These are phyloP conservation scores for Thuidium tamariscinum DNA, from an alignment of 225 moss, liverwort and hornwort species.

Conservation along the genomic window DNA sequence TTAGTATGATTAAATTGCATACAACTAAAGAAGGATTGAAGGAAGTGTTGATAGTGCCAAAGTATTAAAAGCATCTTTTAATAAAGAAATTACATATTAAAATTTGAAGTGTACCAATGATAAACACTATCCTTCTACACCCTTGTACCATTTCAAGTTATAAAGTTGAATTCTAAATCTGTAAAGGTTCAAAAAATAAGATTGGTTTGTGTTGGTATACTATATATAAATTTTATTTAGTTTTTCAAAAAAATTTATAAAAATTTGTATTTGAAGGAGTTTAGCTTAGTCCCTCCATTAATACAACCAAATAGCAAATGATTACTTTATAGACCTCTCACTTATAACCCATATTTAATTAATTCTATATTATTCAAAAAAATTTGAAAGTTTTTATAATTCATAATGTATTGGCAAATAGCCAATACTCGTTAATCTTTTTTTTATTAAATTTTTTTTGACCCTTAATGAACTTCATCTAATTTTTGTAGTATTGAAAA, in stretches of 20 bases:
- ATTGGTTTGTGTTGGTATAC: fast-evolving
- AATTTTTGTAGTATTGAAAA: neutral
- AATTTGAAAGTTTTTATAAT: neutral
- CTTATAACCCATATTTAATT: neutral
- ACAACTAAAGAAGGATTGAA: neutral
- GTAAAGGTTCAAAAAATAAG: too few relatives aligned
- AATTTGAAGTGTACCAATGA: neutral
- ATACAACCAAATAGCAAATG: neutral
- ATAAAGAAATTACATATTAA: neutral
- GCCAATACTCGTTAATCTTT: neutral
- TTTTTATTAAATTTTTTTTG: neutral
- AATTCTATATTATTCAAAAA: neutral
- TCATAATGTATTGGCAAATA: fast-evolving
- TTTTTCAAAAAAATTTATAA: too few relatives aligned
- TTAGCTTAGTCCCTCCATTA: neutral
- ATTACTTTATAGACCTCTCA: fast-evolving
- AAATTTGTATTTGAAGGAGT: neutral
- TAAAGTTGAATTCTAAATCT: too few relatives aligned
- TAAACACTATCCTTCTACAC: neutral
- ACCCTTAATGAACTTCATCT: neutral
- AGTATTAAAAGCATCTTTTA: neutral
- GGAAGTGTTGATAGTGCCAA: neutral
- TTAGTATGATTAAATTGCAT: neutral
- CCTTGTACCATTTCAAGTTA: neutral
- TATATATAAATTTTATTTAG: neutral